These are phyloP conservation scores for Podila epigama DNA, from an alignment of 192 early-diverging fungal genomes.

Conservation along the genomic window DNA sequence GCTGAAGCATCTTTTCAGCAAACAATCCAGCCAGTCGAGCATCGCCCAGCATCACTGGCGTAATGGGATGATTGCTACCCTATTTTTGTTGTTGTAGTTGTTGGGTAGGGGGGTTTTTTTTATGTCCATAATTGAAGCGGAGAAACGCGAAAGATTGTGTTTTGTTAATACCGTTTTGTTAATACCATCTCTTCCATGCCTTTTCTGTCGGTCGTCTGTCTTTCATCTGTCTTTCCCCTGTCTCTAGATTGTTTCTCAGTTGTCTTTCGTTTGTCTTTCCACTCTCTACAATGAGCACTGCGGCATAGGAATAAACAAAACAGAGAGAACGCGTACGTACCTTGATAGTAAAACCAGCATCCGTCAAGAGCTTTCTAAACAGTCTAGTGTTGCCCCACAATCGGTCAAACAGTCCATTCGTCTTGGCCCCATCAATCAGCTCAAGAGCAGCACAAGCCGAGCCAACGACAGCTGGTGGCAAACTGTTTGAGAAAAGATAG, in stretches of 20 bases:
- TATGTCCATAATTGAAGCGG: too few species aligned
- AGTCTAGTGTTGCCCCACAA: slow-evolving; percentile 66
- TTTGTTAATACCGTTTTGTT: background rate
- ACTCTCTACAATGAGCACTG: too few species aligned
- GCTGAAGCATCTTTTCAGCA: slow-evolving; percentile 87
- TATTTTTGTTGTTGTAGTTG: slow-evolving; percentile 1
- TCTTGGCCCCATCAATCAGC: slow-evolving; percentile 60
- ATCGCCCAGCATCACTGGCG: slow-evolving; percentile 95
- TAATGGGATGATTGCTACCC: slow-evolving; percentile 66
- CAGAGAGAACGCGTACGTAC: slow-evolving; percentile 6
- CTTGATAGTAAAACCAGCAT: slow-evolving; percentile 69
- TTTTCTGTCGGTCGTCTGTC: too few species aligned
- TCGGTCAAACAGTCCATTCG: slow-evolving; percentile 55
- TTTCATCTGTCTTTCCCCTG: too few species aligned
- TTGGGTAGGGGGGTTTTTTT: background rate
- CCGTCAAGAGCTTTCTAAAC: slow-evolving; percentile 66
- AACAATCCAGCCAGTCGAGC: slow-evolving; percentile 81
- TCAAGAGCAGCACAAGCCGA: slow-evolving; percentile 71
- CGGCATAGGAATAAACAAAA: too few species aligned
- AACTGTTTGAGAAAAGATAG: slow-evolving; percentile 97
- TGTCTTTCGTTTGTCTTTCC: too few species aligned
- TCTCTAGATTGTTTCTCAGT: too few species aligned
- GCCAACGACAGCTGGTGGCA: slow-evolving; percentile 90
- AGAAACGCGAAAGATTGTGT: too few species aligned
- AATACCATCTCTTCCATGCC: too few species aligned